Evolutionary conservation across 306 rosid genomes (phyloP).

Genomic region (Cucurbita argyrosperma): DNA sequence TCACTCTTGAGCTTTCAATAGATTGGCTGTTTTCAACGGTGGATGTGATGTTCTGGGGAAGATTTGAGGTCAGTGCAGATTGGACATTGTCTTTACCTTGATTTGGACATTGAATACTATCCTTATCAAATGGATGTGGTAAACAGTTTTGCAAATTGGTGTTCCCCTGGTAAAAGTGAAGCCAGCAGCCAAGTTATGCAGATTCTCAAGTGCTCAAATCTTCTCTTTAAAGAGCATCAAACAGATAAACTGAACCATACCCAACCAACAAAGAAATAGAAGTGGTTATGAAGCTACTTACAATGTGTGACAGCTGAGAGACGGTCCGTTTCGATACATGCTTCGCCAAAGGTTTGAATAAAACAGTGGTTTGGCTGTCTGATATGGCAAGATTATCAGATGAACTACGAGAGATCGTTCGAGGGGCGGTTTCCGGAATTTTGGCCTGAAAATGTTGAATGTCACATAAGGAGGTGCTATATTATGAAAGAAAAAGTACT

Average conservation of each 20-base stretch:
- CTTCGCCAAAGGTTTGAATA: slow-evolving; percentile 81
- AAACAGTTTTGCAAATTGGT: slow-evolving; percentile 32
- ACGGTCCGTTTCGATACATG: slow-evolving; percentile 65
- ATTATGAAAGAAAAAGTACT: background rate
- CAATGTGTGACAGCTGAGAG: slow-evolving; percentile 77
- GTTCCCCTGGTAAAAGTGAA: slow-evolving; percentile 45
- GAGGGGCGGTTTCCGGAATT: slow-evolving; percentile 21
- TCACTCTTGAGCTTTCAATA: slow-evolving; percentile 25
- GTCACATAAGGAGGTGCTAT: slow-evolving; percentile 15
- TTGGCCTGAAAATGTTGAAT: slow-evolving; percentile 32
- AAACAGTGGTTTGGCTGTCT: slow-evolving; percentile 33
- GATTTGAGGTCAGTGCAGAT: slow-evolving; percentile 19
- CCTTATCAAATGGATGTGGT: slow-evolving; percentile 20
- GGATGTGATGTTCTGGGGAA: slow-evolving; percentile 24
- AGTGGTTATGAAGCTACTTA: slow-evolving; percentile 16
- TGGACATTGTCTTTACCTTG: slow-evolving; percentile 24
- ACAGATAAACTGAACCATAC: background rate
- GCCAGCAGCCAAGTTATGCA: background rate
- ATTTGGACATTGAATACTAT: slow-evolving; percentile 22
- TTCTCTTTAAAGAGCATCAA: background rate
- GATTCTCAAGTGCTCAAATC: background rate
- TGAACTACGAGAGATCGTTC: slow-evolving; percentile 6
- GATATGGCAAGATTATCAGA: slow-evolving; percentile 28
- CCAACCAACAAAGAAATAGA: background rate
- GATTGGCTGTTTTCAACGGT: slow-evolving; percentile 22